A percentile compares a stretch with the other conserved stretches of the same genome.
These are phyloP conservation scores for Boletus edulis DNA, from an alignment of 768 basidiomycete species.

Conservation along the genomic window DNA sequence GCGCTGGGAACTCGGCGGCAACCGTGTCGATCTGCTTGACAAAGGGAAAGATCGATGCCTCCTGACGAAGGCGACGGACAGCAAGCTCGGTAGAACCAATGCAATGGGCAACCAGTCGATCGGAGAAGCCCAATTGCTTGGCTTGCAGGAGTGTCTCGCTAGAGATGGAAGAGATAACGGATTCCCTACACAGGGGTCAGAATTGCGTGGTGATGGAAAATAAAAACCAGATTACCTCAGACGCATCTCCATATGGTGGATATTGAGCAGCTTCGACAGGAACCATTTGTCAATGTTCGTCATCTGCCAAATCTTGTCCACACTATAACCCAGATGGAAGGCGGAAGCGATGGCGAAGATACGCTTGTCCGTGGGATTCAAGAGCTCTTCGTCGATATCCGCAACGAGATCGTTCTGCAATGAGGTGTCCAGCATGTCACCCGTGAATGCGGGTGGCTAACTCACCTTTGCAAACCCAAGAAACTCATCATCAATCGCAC, in stretches of 20 bases:
- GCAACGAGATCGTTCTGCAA: constrained; percentile 81
- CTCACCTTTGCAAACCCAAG: constrained; percentile 83
- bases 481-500: constrained; percentile 95
- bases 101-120: constrained; percentile 80
- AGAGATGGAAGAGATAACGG: constrained; percentile 63
- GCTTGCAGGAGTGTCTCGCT: constrained; percentile 67
- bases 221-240: constrained; percentile 54
- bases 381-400: constrained; percentile 88
- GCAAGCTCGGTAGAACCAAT: constrained; percentile 92
- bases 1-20: constrained; percentile 97
- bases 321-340: constrained; percentile 87
- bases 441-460: background rate
- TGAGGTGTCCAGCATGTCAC: background rate
- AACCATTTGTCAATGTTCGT: constrained; percentile 99
- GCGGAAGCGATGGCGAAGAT: constrained; percentile 96
- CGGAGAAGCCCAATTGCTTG: constrained; percentile 96
- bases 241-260: constrained; percentile 75
- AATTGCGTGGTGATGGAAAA: background rate
- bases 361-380: constrained; percentile 95
- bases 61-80: constrained; percentile 85
- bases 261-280: constrained; percentile 81
- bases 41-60: constrained; percentile 78
- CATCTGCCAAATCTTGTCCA: constrained; percentile 97
- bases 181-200: constrained; percentile 42
- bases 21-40: constrained; percentile 99